phyloP scores from a whole-genome alignment of 176 grass and related monocot species.

The Raddia distichophylla region DNA sequence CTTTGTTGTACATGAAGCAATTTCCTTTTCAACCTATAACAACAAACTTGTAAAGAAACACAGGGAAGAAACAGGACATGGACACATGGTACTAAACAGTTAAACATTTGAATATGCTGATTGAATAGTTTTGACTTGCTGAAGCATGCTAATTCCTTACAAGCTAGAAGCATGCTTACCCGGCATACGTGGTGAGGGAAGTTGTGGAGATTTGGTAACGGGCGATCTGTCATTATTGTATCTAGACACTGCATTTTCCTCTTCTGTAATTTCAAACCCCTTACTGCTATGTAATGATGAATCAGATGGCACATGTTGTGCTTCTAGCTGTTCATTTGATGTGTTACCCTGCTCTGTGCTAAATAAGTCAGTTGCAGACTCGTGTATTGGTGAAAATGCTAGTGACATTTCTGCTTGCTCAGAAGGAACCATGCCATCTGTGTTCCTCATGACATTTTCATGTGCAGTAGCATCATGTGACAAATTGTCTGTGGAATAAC shows the following conservation, averaged over 20 bases:
- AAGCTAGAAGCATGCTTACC: slow-evolving; percentile 16
- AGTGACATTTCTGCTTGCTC: slow-evolving; percentile 42
- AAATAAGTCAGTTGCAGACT: slow-evolving; percentile 37
- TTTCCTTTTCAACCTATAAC: neutral
- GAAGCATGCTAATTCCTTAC: slow-evolving; percentile 24
- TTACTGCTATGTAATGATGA: slow-evolving; percentile 39
- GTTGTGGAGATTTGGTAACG: slow-evolving; percentile 36
- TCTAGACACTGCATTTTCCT: slow-evolving; percentile 29
- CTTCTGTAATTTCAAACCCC: slow-evolving; percentile 47
- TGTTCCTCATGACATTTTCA: slow-evolving; percentile 22
- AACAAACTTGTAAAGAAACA: slow-evolving; percentile 6
- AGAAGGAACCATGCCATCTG: slow-evolving; percentile 40
- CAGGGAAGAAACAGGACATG: neutral
- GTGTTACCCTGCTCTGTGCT: slow-evolving; percentile 38
- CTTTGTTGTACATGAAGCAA: neutral
- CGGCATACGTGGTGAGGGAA: slow-evolving; percentile 42
- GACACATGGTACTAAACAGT: neutral
- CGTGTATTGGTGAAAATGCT: slow-evolving; percentile 59
- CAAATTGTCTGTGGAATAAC: slow-evolving; percentile 22
- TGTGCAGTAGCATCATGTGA: slow-evolving; percentile 27
- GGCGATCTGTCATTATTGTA: slow-evolving; percentile 12
- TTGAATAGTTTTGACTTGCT: neutral
- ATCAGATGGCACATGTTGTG: slow-evolving; percentile 44
- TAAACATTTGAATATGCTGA: slow-evolving; percentile 3
- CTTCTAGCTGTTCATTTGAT: slow-evolving; percentile 37